Evolutionary conservation across 148 eudicot species (phyloP), one percentile per base, ranked within the genome.

Genomic region (Camellia granthamiana): DNA sequence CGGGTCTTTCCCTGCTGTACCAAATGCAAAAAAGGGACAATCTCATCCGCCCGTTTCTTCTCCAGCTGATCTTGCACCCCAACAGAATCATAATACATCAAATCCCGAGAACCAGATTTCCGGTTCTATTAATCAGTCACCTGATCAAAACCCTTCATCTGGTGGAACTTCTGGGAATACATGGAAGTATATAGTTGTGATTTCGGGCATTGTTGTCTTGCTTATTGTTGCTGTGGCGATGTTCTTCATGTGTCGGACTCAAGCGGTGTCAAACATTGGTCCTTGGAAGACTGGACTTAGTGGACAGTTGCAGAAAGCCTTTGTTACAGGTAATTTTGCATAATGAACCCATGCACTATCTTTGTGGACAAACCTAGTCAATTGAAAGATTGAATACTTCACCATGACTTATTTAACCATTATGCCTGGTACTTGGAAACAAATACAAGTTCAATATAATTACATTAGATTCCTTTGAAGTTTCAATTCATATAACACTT

Each of bases 271-370:
- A 76, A 86, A 84, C 18, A 91, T 96, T 23, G 87, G 94, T 42
- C 99, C 99, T 77, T 97, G 95, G 86, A 97, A 87, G 87, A 91
- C 93, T 54, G 99, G 97, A 82, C 81, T 97, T 44, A 97, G 99
- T 84, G 99, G 99, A 73, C 99, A 97, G 83, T 82, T 97, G 81
- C 99, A 94, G 84, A 97, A 92, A 83, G 99, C 98, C 67, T 94
- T 97, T 85, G 82, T 94, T 15, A 94, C 97, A 76, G 99, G 99
- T 94, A 81, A 83, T 69, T 59, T 47, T 67, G 38, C 77, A 2
- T 4, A 38, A 9, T 5, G 49, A 66, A 18, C 2, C 49, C 19
- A 52, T 47, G 14, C 18, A 6, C 59, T 47, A 47, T 46, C 3
- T 72, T 52, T 12, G 61, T 51, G 23, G 76, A 23, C 15, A 72